Conservation (phyloP, 2,329 filamentous ascomycete genomes). For the Hortaea werneckii region DNA sequence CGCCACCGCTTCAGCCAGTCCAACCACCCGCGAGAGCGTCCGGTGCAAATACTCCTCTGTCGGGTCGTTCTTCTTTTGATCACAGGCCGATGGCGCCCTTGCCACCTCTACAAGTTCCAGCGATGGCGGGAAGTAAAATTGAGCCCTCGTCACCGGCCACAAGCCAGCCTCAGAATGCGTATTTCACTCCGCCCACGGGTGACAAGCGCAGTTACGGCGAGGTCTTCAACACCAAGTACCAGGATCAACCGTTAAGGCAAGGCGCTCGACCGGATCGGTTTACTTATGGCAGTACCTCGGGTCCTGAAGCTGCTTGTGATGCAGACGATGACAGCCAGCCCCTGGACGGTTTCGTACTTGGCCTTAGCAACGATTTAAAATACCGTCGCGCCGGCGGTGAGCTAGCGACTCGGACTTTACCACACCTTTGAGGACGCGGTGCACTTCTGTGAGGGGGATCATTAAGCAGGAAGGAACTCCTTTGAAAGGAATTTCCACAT, state of each 20-base stretch:
- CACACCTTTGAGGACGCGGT: conserved; percentile 2
- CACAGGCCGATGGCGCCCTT: conserved; percentile 21
- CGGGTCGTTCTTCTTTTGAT: conserved; percentile 9
- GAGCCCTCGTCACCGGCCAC: conserved; percentile 38
- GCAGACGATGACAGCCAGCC: conserved; percentile 29
- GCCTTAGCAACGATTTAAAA: conserved; percentile 31
- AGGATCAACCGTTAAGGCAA: conserved; percentile 33
- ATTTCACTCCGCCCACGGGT: conserved; percentile 22
- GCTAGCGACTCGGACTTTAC: conserved; percentile 19
- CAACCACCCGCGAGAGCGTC: conserved; percentile 16
- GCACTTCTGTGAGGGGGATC: too few species aligned
- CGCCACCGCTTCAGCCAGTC: conserved; percentile 15
- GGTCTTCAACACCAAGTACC: conserved; percentile 32
- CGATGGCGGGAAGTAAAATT: conserved; percentile 23
- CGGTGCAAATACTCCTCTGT: conserved; percentile 12
- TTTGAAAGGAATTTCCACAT: too few species aligned
- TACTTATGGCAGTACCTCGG: conserved; percentile 1
- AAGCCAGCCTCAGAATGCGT: conserved; percentile 18
- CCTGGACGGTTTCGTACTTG: conserved; percentile 15
- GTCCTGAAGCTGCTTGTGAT: not conserved
- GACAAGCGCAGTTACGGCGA: conserved; percentile 38
- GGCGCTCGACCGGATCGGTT: conserved; percentile 32
- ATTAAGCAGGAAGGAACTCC: too few species aligned
- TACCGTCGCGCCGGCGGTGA: conserved; percentile 38
- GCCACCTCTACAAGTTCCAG: conserved; percentile 32